Percentiles rank a stretch among this genome's conserved stretches.
Evolutionary conservation across 345 rosid species (phyloP).

Genomic region (Moricandia moricandioides): DNA sequence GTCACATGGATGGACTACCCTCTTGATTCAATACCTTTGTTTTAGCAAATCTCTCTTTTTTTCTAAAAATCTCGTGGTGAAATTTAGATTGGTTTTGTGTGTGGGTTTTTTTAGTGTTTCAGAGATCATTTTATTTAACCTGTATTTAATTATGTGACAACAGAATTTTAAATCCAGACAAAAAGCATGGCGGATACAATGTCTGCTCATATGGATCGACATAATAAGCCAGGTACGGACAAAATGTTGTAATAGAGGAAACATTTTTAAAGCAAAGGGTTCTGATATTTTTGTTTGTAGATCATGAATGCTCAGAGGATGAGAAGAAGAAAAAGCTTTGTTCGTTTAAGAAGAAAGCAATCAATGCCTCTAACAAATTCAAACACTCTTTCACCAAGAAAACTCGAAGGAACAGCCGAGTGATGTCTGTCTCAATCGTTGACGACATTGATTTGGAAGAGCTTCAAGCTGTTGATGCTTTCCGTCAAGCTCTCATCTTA

Average conservation of each 20-base stretch:
- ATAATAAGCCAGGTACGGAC: conserved; percentile 43
- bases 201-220: conserved; percentile 47
- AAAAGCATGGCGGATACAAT: conserved; percentile 47
- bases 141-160: conserved; percentile 17
- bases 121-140: not conserved
- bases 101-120: not conserved
- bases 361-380: conserved; percentile 75
- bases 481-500: conserved; percentile 78
- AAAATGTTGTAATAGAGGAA: not conserved
- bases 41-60: not conserved
- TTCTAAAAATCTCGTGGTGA: not conserved
- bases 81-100: not conserved
- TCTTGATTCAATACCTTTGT: not conserved
- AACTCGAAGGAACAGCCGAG: conserved; percentile 63
- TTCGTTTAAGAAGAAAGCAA: conserved; percentile 76
- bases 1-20: not conserved
- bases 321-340: conserved; percentile 70
- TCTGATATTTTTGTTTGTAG: conserved; percentile 15
- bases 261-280: not conserved
- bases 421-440: conserved; percentile 61
- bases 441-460: conserved; percentile 69
- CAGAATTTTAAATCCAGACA: conserved; percentile 19
- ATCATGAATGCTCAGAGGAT: conserved; percentile 55
- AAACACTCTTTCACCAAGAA: conserved; percentile 67
- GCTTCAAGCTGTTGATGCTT: conserved; percentile 75